A percentile compares a stretch with the other conserved stretches of the same genome.
These are phyloP conservation scores for Lithospermum erythrorhizon DNA, from an alignment of 257 asterid species.

Conservation along the genomic window DNA sequence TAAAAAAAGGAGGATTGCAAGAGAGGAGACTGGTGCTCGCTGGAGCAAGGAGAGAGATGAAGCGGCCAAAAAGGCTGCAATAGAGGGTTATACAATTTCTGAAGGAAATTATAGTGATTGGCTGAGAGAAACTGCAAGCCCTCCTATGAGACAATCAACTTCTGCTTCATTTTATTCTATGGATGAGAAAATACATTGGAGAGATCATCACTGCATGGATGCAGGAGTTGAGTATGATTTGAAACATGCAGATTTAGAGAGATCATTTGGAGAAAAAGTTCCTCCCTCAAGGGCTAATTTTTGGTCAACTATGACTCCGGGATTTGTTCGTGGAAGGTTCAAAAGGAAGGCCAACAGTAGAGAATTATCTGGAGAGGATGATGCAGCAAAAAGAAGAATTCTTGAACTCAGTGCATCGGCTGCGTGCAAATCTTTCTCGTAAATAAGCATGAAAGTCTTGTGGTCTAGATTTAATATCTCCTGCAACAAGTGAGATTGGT, in stretches of 20 bases:
- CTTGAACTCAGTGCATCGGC: constrained; percentile 79
- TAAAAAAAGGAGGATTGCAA: constrained; percentile 62
- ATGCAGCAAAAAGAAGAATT: constrained; percentile 65
- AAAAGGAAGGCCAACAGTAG: constrained; percentile 66
- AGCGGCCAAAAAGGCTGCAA: constrained; percentile 70
- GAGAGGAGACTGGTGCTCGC: constrained; percentile 65
- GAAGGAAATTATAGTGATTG: constrained; percentile 38
- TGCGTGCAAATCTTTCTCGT: constrained; percentile 50
- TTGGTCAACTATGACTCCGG: constrained; percentile 68
- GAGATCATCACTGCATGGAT: constrained; percentile 97
- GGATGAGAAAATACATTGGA: constrained; percentile 81
- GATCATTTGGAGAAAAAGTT: constrained; percentile 71
- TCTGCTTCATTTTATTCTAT: constrained; percentile 49
- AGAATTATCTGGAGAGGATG: constrained; percentile 39
- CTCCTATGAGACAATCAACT: constrained; percentile 39
- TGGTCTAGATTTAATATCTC: constrained; percentile 18
- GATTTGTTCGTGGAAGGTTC: constrained; percentile 34
- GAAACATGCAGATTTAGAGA: constrained; percentile 96
- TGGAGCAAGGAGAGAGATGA: constrained; percentile 79
- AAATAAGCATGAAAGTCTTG: constrained; percentile 28
- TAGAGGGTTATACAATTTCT: constrained; percentile 58
- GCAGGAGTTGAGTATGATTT: constrained; percentile 87
- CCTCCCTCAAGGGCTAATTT: constrained; percentile 35
- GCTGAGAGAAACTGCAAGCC: constrained; percentile 36
- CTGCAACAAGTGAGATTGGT: constrained; percentile 17